Evolutionary conservation across 768 basidiomycete genomes (phyloP).

Genomic region (Leccinum subgranulosum): DNA sequence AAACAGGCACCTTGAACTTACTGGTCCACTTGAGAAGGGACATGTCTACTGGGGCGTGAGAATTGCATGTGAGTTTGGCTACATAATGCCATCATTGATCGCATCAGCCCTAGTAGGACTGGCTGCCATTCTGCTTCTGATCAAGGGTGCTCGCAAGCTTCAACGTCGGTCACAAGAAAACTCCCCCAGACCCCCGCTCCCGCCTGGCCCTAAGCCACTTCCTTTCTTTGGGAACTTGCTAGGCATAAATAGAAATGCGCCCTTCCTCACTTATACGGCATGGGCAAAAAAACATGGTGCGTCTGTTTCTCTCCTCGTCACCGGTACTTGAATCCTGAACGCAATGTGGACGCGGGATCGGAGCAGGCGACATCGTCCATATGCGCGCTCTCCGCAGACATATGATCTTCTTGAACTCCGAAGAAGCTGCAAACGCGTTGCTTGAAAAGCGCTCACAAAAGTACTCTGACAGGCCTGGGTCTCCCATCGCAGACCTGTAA

Average conservation of each 20-base stretch:
- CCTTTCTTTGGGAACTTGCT: conserved; percentile 16
- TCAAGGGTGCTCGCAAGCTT: too few species aligned
- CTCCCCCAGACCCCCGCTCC: background rate
- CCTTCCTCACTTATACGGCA: conserved; percentile 14
- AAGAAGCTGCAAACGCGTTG: conserved; percentile 44
- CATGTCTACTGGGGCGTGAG: too few species aligned
- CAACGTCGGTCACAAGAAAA: too few species aligned
- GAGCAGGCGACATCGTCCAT: background rate
- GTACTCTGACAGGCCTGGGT: conserved; percentile 37
- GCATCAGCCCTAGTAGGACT: too few species aligned
- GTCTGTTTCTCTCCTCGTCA: background rate
- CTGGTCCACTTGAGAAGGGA: too few species aligned
- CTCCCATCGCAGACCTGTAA: conserved; percentile 3
- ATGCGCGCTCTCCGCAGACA: conserved; percentile 38
- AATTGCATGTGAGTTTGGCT: too few species aligned
- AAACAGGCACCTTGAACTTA: too few species aligned
- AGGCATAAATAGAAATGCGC: conserved; percentile 5
- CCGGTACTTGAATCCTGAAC: background rate
- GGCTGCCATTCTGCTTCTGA: too few species aligned
- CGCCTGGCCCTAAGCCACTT: conserved; percentile 17
- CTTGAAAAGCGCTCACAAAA: conserved; percentile 51
- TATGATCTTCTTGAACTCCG: conserved; percentile 48
- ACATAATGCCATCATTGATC: too few species aligned
- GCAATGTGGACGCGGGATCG: background rate
- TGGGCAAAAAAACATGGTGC: conserved; percentile 22